These are phyloP conservation scores for Chaetothyriales sp. DNA, from an alignment of 2,329 filamentous ascomycete species.

Conservation along the genomic window DNA sequence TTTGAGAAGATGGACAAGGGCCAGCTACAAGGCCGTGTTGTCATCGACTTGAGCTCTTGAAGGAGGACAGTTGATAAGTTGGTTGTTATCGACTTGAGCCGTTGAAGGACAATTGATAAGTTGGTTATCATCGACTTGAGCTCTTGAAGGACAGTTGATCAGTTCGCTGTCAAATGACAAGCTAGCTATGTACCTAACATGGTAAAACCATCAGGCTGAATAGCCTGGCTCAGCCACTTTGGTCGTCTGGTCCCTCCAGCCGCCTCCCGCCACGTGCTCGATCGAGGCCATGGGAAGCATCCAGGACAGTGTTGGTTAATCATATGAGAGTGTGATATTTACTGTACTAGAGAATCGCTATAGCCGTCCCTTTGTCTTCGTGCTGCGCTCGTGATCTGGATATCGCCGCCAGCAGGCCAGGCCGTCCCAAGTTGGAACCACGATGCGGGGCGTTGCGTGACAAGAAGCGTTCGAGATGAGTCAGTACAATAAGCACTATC, in stretches of 20 bases:
- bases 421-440: neutral
- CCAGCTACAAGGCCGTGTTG: slow-evolving; percentile 33
- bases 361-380: neutral
- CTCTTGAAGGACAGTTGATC: slow-evolving; percentile 2
- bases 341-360: neutral
- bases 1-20: slow-evolving; percentile 34
- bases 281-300: no score
- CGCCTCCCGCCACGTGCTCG: no score
- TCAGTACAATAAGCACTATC: slow-evolving; percentile 11
- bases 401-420: neutral
- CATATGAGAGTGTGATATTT: no score
- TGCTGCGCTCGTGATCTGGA: neutral
- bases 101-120: no score
- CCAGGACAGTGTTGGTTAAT: no score
- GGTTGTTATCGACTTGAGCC: slow-evolving; percentile 29
- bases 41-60: slow-evolving; percentile 28
- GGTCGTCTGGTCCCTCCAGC: no score
- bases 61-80: neutral
- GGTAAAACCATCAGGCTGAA: no score
- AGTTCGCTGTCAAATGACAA: no score
- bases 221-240: no score
- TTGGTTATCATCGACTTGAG: slow-evolving; percentile 36
- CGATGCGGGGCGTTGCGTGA: neutral
- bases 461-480: slow-evolving; percentile 1
- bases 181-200: no score